Conservation (phyloP, 2,329 filamentous ascomycete species). For the Arthrobotrys conoides region DNA sequence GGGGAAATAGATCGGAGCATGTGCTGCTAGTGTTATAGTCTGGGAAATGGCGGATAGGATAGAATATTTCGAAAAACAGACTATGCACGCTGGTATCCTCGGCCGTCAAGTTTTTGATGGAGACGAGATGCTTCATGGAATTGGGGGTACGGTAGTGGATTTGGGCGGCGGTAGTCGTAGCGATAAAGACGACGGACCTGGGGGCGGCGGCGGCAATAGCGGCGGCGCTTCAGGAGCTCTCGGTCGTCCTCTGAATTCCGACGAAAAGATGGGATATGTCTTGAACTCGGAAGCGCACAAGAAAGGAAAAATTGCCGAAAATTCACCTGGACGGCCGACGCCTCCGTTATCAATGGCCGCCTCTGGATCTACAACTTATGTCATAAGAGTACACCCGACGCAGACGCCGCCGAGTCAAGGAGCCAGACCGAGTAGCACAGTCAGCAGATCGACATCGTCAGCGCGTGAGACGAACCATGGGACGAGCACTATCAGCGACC, state of each 20-base stretch:
- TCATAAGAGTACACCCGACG: constrained; percentile 47
- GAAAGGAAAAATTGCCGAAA: constrained; percentile 20
- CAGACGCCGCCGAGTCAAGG: constrained; percentile 44
- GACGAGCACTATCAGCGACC: constrained; percentile 56
- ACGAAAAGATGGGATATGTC: constrained; percentile 46
- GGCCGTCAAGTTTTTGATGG: constrained; percentile 93
- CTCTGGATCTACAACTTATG: constrained; percentile 54
- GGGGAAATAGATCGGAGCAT: constrained; percentile 76
- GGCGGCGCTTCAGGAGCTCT: constrained; percentile 45
- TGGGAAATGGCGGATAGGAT: constrained; percentile 99
- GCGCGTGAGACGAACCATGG: constrained; percentile 51
- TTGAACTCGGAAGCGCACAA: constrained; percentile 27
- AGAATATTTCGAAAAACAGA: constrained; percentile 89
- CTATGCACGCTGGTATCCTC: constrained; percentile 92
- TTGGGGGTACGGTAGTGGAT: constrained; percentile 42
- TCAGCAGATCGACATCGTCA: constrained; percentile 55
- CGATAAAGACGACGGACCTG: constrained; percentile 38
- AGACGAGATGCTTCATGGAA: constrained; percentile 85
- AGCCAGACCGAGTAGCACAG: constrained; percentile 46
- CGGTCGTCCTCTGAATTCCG: constrained; percentile 39
- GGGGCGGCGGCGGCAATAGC: constrained; percentile 29
- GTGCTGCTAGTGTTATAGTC: constrained; percentile 93
- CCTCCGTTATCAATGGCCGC: constrained; percentile 49
- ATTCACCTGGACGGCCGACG: constrained; percentile 35
- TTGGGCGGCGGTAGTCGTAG: constrained; percentile 35